Evolutionary conservation across 495 filamentous ascomycete species (phyloP).

Genomic region (Parmelia sp.): DNA sequence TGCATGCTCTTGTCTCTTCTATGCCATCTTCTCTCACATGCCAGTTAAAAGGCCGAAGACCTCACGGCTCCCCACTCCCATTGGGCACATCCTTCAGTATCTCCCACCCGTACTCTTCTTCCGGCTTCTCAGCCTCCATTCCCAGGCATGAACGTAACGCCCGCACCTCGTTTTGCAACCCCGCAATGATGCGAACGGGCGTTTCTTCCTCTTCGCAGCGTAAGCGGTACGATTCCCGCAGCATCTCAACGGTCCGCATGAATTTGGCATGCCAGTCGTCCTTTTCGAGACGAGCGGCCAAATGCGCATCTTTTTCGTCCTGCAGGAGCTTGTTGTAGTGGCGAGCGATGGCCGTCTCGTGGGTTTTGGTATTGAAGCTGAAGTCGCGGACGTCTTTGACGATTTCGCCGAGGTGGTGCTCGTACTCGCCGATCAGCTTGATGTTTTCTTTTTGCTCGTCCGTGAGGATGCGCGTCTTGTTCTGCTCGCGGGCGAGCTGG

Average conservation of each 20-base stretch:
- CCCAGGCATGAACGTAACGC: slow-evolving; percentile 47
- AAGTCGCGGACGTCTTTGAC: slow-evolving; percentile 58
- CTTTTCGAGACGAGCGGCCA: slow-evolving; percentile 56
- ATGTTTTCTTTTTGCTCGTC: slow-evolving; percentile 47
- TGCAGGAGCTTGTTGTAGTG: slow-evolving; percentile 57
- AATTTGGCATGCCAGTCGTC: slow-evolving; percentile 57
- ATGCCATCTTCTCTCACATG: too few relatives aligned
- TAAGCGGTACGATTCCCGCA: slow-evolving; percentile 45
- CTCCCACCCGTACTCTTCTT: slow-evolving; percentile 51
- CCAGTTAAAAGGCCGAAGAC: too few relatives aligned
- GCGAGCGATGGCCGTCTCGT: slow-evolving; percentile 49
- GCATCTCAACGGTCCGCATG: slow-evolving; percentile 48
- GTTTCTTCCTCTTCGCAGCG: slow-evolving; percentile 46
- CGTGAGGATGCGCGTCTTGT: slow-evolving; percentile 41
- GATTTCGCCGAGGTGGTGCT: slow-evolving; percentile 47
- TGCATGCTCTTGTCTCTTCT: not conserved
- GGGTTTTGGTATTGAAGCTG: slow-evolving; percentile 54
- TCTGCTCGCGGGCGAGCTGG: slow-evolving; percentile 46
- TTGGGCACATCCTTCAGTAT: slow-evolving; percentile 42
- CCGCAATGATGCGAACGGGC: slow-evolving; percentile 44
- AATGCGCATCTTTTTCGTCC: slow-evolving; percentile 49
- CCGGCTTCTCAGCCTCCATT: slow-evolving; percentile 46
- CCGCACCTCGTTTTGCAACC: slow-evolving; percentile 50
- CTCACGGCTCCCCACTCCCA: slow-evolving; percentile 18
- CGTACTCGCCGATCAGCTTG: slow-evolving; percentile 53